These are phyloP conservation scores for Claviceps sp. DNA, from an alignment of 2,329 filamentous ascomycete species.

Conservation along the genomic window DNA sequence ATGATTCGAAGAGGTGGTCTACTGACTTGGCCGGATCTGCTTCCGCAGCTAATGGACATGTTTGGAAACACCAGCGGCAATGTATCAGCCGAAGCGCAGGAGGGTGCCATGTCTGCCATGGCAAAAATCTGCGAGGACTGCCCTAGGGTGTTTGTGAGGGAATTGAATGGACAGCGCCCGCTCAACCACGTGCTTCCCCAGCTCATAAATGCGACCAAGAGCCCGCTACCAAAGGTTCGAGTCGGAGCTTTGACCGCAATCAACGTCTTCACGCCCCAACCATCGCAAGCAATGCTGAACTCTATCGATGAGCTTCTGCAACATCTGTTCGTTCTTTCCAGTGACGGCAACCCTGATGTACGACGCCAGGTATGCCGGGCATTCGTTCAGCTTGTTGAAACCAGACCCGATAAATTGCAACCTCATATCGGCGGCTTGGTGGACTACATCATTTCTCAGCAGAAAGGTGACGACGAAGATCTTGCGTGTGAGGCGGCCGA, in stretches of 20 bases:
- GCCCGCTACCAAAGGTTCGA: slow-evolving; percentile 62
- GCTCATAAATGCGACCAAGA: slow-evolving; percentile 74
- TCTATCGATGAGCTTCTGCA: slow-evolving; percentile 71
- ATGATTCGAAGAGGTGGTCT: slow-evolving; percentile 74
- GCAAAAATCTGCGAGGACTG: slow-evolving; percentile 97
- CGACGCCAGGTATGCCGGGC: slow-evolving; percentile 85
- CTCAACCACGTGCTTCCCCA: slow-evolving; percentile 82
- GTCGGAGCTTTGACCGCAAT: slow-evolving; percentile 69
- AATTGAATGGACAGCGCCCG: slow-evolving; percentile 79
- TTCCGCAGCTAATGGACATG: slow-evolving; percentile 69
- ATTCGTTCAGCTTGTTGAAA: slow-evolving; percentile 84
- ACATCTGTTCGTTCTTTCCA: slow-evolving; percentile 68
- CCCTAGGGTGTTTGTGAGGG: slow-evolving; percentile 68
- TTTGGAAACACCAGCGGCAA: slow-evolving; percentile 60
- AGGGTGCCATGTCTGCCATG: slow-evolving; percentile 86
- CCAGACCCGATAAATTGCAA: slow-evolving; percentile 76
- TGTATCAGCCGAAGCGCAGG: slow-evolving; percentile 59
- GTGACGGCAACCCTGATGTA: slow-evolving; percentile 67
- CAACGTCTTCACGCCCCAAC: slow-evolving; percentile 81
- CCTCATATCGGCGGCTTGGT: slow-evolving; percentile 82
- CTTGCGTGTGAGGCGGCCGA: slow-evolving; percentile 89
- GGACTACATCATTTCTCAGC: slow-evolving; percentile 84
- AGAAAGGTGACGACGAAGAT: slow-evolving; percentile 76
- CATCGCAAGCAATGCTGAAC: slow-evolving; percentile 67
- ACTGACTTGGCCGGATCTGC: slow-evolving; percentile 78